These are phyloP conservation scores for Karstenula rhodostoma DNA, from an alignment of 2,329 filamentous ascomycete species.

Conservation along the genomic window DNA sequence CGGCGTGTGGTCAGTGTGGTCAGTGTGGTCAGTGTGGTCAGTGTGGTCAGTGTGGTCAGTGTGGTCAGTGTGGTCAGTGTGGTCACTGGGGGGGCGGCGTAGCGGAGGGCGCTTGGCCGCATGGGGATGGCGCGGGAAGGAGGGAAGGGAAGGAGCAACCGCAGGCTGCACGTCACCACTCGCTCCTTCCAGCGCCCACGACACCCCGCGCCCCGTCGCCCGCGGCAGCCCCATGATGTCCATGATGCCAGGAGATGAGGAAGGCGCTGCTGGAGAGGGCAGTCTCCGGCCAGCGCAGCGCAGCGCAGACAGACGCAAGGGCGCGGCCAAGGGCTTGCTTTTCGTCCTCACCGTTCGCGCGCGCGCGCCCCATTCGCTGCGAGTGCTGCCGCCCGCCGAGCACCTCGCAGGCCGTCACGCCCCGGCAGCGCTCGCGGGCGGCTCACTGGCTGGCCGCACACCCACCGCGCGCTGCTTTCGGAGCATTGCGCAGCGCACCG, in stretches of 20 bases:
- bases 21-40: neutral
- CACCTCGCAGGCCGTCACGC: slow-evolving; percentile 15
- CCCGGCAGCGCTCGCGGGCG: slow-evolving; percentile 12
- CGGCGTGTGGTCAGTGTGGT: too few relatives aligned
- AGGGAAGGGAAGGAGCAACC: slow-evolving; percentile 40
- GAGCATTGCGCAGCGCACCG: slow-evolving; percentile 47
- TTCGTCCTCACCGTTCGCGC: slow-evolving; percentile 25
- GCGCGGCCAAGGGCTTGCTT: slow-evolving; percentile 12
- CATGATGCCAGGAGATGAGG: too few relatives aligned
- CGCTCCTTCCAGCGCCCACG: slow-evolving; percentile 12
- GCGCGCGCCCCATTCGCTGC: slow-evolving; percentile 23
- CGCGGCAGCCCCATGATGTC: slow-evolving; percentile 16
- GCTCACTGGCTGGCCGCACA: slow-evolving; percentile 21
- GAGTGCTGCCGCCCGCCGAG: slow-evolving; percentile 34
- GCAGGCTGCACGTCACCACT: slow-evolving; percentile 47
- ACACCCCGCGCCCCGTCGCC: slow-evolving; percentile 1
- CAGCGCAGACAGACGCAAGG: slow-evolving; percentile 18
- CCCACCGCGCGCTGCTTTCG: slow-evolving; percentile 39
- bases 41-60: neutral
- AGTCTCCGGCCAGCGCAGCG: too few relatives aligned
- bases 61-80: neutral
- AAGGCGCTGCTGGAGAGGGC: too few relatives aligned
- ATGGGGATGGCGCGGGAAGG: slow-evolving; percentile 34
- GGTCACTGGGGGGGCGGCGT: slow-evolving; percentile 10
- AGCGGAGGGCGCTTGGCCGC: slow-evolving; percentile 30